Conservation (phyloP, 495 filamentous ascomycete genomes). For the Rhypophila decipiens region DNA sequence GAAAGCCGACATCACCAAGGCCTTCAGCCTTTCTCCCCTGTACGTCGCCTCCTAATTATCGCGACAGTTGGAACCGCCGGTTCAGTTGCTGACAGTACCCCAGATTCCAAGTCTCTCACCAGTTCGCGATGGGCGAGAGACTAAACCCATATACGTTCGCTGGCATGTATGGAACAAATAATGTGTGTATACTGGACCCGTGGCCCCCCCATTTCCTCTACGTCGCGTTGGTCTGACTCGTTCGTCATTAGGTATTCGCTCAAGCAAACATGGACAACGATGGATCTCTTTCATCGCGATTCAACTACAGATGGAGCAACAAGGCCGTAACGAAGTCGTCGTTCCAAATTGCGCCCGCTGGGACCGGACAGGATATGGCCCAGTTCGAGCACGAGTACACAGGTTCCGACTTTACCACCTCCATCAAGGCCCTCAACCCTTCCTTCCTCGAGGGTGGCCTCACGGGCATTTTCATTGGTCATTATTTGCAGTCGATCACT, state of each 20-base stretch:
- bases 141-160: conserved; percentile 92
- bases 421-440: conserved; percentile 89
- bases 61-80: neutral
- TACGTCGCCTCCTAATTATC: conserved; percentile 12
- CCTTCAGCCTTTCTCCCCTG: conserved; percentile 82
- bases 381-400: conserved; percentile 91
- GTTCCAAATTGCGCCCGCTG: conserved; percentile 66
- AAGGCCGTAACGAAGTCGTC: conserved; percentile 76
- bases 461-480: conserved; percentile 90
- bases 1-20: conserved; percentile 91
- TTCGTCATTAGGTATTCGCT: conserved; percentile 85
- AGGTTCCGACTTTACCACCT: conserved; percentile 85
- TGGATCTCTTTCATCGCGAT: conserved; percentile 69
- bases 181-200: too few relatives aligned
- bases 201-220: neutral
- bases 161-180: conserved; percentile 84
- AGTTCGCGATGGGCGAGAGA: conserved; percentile 86
- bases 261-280: conserved; percentile 94
- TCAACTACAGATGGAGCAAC: conserved; percentile 82
- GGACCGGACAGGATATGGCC: conserved; percentile 60
- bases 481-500: conserved; percentile 90
- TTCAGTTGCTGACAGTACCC: conserved; percentile 3
- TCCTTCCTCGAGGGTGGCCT: conserved; percentile 83
- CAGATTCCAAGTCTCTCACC: conserved; percentile 90
- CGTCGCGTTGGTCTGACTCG: too few relatives aligned